Evolutionary conservation across 441 rosid genomes (phyloP).

Genomic region (Bruguiera hainesii): DNA sequence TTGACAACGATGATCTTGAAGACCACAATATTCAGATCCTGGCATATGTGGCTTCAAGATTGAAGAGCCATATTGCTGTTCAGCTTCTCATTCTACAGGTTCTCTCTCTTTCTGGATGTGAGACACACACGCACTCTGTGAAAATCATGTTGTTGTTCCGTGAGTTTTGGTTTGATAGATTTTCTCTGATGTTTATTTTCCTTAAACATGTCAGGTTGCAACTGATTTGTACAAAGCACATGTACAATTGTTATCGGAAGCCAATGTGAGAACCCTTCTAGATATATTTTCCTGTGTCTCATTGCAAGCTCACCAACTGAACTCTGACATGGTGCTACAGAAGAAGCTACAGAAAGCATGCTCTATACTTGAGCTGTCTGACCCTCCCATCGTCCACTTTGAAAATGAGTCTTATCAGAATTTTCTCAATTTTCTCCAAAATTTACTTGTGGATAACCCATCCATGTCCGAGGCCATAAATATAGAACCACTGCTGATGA

Average conservation of each 20-base stretch:
- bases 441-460: conserved; percentile 41
- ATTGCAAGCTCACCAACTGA: conserved; percentile 71
- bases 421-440: conserved; percentile 65
- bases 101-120: conserved; percentile 16
- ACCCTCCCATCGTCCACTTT: conserved; percentile 83
- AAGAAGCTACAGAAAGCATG: conserved; percentile 78
- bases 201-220: conserved; percentile 55
- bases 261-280: conserved; percentile 43
- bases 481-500: conserved; percentile 51
- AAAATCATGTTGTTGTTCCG: too few relatives aligned
- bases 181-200: neutral
- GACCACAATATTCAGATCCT: conserved; percentile 78
- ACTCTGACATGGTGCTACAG: conserved; percentile 45
- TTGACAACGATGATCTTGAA: conserved; percentile 54
- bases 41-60: conserved; percentile 78
- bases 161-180: neutral
- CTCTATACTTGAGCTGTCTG: conserved; percentile 65
- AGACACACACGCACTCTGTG: neutral
- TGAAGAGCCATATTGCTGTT: conserved; percentile 75
- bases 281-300: conserved; percentile 58
- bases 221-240: conserved; percentile 56
- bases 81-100: conserved; percentile 87
- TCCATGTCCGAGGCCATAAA: conserved; percentile 43
- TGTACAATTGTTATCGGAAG: conserved; percentile 45
- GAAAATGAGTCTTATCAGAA: conserved; percentile 81